A percentile compares a stretch with the other conserved stretches of the same genome.
Evolutionary conservation across 148 eudicot species (phyloP).

Genomic region (Tetragonia tetragonoides): DNA sequence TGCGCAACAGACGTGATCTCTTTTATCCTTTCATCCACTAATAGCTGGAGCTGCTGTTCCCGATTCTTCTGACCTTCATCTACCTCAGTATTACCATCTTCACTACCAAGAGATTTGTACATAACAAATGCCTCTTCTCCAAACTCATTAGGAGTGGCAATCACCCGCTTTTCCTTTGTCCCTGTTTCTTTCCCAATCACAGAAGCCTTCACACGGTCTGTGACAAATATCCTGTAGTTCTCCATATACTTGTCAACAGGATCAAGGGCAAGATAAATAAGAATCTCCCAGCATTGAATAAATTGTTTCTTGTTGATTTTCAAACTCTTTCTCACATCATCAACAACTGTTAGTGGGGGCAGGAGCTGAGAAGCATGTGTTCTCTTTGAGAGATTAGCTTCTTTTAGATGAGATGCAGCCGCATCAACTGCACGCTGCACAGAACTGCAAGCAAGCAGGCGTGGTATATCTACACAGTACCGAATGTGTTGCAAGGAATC

Average conservation of each 20-base stretch:
- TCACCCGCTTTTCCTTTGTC: constrained; percentile 52
- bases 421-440: constrained; percentile 49
- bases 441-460: constrained; percentile 51
- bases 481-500: constrained; percentile 80
- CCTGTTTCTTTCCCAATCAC: constrained; percentile 73
- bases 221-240: constrained; percentile 51
- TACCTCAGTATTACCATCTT: constrained; percentile 36
- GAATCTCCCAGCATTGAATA: constrained; percentile 89
- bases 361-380: constrained; percentile 43
- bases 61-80: constrained; percentile 49
- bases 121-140: constrained; percentile 69
- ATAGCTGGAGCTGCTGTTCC: constrained; percentile 64
- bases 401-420: constrained; percentile 48
- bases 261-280: constrained; percentile 67
- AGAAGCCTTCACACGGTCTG: constrained; percentile 56
- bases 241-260: constrained; percentile 68
- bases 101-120: constrained; percentile 58
- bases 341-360: constrained; percentile 51
- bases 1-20: constrained; percentile 53
- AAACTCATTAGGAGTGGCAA: constrained; percentile 62
- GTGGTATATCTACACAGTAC: constrained; percentile 64
- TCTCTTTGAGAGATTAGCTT: constrained; percentile 74
- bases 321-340: constrained; percentile 61
- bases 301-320: constrained; percentile 89
- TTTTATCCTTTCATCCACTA: constrained; percentile 67